Evolutionary conservation across 805 yeast species (phyloP).

Genomic region (Starmerella vitae): DNA sequence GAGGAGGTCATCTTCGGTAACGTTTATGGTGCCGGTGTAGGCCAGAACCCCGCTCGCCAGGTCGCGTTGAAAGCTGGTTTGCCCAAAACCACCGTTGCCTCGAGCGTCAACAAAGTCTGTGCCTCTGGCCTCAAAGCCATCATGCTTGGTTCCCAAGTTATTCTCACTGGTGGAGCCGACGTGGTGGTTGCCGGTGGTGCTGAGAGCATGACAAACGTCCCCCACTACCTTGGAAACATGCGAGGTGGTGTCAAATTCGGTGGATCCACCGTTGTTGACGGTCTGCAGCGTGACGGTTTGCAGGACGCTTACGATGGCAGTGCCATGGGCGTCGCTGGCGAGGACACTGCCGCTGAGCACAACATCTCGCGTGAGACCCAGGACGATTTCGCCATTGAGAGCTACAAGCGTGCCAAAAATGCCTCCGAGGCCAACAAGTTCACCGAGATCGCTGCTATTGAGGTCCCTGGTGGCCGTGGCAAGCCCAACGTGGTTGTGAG

Average conservation of each 20-base stretch:
- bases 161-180: conserved; percentile 77
- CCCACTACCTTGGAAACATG: conserved; percentile 77
- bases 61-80: conserved; percentile 87
- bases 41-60: conserved; percentile 97
- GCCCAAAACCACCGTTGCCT: conserved; percentile 63
- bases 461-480: conserved; percentile 75
- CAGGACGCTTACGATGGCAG: conserved; percentile 76
- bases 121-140: conserved; percentile 91
- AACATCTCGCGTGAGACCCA: conserved; percentile 67
- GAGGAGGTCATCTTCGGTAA: conserved; percentile 49
- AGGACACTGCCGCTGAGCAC: conserved; percentile 84
- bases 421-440: conserved; percentile 79
- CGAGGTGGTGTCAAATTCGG: conserved; percentile 89
- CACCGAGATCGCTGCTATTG: conserved; percentile 73
- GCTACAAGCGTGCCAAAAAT: conserved; percentile 73
- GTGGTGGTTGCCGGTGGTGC: conserved; percentile 95
- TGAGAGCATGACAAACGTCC: conserved; percentile 92
- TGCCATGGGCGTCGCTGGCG: conserved; percentile 97
- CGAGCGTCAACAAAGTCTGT: conserved; percentile 92
- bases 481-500: conserved; percentile 66
- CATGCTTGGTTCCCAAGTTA: conserved; percentile 80
- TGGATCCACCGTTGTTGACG: conserved; percentile 65
- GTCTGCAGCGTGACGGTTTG: conserved; percentile 83
- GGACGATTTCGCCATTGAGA: conserved; percentile 72
- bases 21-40: conserved; percentile 82